Conservation (phyloP, 2,329 filamentous ascomycete genomes). For the Ascochyta viciae-villosae region DNA sequence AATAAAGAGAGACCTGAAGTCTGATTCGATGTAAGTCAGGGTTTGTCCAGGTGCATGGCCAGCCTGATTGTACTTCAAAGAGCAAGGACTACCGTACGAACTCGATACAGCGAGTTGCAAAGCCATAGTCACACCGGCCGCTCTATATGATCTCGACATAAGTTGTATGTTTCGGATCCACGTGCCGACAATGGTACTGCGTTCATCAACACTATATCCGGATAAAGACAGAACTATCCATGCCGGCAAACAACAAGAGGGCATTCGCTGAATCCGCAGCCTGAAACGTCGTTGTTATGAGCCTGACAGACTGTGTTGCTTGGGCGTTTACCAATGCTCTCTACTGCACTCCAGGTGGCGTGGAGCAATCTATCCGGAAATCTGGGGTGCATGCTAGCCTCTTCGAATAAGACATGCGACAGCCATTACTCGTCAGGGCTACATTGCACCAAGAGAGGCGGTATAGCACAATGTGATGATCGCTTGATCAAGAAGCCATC, state of each 20-base stretch:
- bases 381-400: slow-evolving; percentile 6
- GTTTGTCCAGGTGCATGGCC: too few species aligned
- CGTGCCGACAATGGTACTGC: slow-evolving; percentile 1
- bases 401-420: background rate
- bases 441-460: slow-evolving; percentile 8
- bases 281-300: background rate
- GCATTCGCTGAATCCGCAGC: slow-evolving; percentile 5
- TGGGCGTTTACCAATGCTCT: background rate
- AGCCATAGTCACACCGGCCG: background rate
- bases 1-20: background rate
- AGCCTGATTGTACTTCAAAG: background rate
- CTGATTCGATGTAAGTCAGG: background rate
- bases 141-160: background rate
- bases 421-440: slow-evolving; percentile 1
- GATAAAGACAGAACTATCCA: slow-evolving; percentile 5
- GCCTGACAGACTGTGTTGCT: background rate
- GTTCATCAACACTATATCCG: slow-evolving; percentile 5
- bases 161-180: slow-evolving; percentile 1
- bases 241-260: background rate
- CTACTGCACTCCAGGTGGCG: background rate
- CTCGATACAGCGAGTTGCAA: background rate
- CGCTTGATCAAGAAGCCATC: background rate
- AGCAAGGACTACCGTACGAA: background rate
- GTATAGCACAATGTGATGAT: background rate
- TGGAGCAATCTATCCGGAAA: slow-evolving; percentile 2